These are phyloP conservation scores for Trichoderma simmonsii DNA, from an alignment of 2,329 filamentous ascomycete genomes.

Conservation along the genomic window DNA sequence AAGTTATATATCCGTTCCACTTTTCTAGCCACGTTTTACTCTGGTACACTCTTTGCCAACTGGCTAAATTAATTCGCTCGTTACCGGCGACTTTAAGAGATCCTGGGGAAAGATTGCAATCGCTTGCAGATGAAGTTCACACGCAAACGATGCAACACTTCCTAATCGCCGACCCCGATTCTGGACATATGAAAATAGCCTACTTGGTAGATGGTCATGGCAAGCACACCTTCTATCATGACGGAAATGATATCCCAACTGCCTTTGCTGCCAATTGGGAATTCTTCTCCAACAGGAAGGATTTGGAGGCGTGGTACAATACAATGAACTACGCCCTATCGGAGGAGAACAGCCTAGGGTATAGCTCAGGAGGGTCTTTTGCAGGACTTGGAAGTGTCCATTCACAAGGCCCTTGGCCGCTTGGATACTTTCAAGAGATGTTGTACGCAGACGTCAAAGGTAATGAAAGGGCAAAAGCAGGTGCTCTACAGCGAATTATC, in stretches of 20 bases:
- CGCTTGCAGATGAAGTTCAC: not conserved
- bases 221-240: not conserved
- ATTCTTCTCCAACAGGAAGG: not conserved
- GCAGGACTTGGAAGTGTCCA: not conserved
- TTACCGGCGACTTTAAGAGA: not conserved
- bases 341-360: not conserved
- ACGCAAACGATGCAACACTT: not conserved
- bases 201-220: not conserved
- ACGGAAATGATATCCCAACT: not conserved
- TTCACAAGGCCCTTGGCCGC: not conserved
- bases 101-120: not conserved
- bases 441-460: not conserved
- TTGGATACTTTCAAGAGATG: not conserved
- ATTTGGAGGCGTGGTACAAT: not conserved
- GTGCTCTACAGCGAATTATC: not conserved
- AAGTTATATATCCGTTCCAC: not conserved
- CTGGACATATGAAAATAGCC: not conserved
- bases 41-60: not conserved
- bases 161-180: not conserved
- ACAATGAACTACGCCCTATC: not conserved
- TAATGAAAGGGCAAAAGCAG: not conserved
- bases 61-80: not conserved
- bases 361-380: not conserved
- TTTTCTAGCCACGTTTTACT: not conserved
- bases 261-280: not conserved